Conservation (phyloP, 2,329 filamentous ascomycete genomes). For the Penicillium sp. region DNA sequence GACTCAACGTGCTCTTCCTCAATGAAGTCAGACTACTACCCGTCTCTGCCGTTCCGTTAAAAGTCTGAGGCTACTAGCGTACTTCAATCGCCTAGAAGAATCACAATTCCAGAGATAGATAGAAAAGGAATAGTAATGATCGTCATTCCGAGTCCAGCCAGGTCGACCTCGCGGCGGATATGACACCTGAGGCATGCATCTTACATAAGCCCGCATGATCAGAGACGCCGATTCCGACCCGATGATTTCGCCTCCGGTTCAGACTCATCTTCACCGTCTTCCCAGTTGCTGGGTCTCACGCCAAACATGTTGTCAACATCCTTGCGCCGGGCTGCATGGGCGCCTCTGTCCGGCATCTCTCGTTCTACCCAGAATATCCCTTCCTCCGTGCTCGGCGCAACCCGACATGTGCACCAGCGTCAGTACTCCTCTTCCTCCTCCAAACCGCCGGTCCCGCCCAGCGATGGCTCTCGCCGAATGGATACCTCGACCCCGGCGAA, state of each 20-base stretch:
- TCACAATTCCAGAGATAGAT: not conserved
- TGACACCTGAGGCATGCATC: slow-evolving; percentile 27
- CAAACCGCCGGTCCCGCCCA: slow-evolving; percentile 50
- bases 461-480: slow-evolving; percentile 47
- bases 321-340: slow-evolving; percentile 48
- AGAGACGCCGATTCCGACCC: slow-evolving; percentile 33
- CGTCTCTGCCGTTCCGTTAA: not conserved
- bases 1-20: slow-evolving; percentile 6
- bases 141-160: not conserved
- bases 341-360: slow-evolving; percentile 39
- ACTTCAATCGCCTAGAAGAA: slow-evolving; percentile 4
- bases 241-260: slow-evolving; percentile 42
- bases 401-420: slow-evolving; percentile 45
- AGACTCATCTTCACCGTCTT: slow-evolving; percentile 29
- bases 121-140: not conserved
- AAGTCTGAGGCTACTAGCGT: not conserved
- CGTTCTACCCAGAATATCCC: slow-evolving; percentile 36
- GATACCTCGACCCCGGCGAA: slow-evolving; percentile 45
- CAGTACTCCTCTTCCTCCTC: slow-evolving; percentile 52
- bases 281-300: slow-evolving; percentile 29
- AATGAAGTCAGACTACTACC: not conserved
- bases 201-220: slow-evolving; percentile 41
- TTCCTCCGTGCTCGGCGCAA: slow-evolving; percentile 35
- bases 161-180: not conserved
- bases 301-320: slow-evolving; percentile 50